A percentile compares a stretch with the other conserved stretches of the same genome.
Evolutionary conservation across 2,329 filamentous ascomycete species (phyloP).

Genomic region (Claviceps sp.): DNA sequence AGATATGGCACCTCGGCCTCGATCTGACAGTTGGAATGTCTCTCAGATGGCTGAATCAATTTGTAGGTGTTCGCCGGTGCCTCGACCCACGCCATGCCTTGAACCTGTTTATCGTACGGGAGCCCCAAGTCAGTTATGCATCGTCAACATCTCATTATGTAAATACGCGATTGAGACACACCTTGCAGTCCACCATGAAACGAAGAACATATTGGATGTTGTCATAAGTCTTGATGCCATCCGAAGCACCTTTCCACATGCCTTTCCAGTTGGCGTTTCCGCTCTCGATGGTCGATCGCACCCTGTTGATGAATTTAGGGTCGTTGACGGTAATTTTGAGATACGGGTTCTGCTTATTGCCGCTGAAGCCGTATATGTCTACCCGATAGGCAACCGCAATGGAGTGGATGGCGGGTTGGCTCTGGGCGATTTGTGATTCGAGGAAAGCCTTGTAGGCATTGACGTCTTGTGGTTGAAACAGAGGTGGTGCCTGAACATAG

Average conservation of each 20-base stretch:
- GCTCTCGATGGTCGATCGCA: constrained; percentile 45
- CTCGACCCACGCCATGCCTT: constrained; percentile 97
- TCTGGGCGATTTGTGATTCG: constrained; percentile 62
- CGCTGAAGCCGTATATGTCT: constrained; percentile 88
- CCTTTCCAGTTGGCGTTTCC: constrained; percentile 79
- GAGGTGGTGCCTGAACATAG: constrained; percentile 76
- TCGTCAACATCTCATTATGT: not conserved
- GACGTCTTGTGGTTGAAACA: constrained; percentile 69
- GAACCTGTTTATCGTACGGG: constrained; percentile 37
- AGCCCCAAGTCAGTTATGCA: constrained; percentile 7
- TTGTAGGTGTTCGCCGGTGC: constrained; percentile 61
- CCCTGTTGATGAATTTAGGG: constrained; percentile 27
- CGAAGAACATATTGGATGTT: constrained; percentile 88
- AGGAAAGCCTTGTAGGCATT: constrained; percentile 66
- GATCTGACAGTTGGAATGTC: constrained; percentile 91
- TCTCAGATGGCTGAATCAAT: constrained; percentile 47
- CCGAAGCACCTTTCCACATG: constrained; percentile 59
- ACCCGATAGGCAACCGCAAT: constrained; percentile 75
- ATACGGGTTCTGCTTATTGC: constrained; percentile 82
- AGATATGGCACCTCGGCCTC: constrained; percentile 75
- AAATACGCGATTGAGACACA: constrained; percentile 15
- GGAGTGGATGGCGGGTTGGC: constrained; percentile 62
- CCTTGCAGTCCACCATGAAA: constrained; percentile 96
- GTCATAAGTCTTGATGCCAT: constrained; percentile 80
- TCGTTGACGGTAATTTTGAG: constrained; percentile 89